Evolutionary conservation across 2,329 filamentous ascomycete genomes (phyloP), one percentile per base, ranked within the genome.

Genomic region (Clarireedia hainanense): DNA sequence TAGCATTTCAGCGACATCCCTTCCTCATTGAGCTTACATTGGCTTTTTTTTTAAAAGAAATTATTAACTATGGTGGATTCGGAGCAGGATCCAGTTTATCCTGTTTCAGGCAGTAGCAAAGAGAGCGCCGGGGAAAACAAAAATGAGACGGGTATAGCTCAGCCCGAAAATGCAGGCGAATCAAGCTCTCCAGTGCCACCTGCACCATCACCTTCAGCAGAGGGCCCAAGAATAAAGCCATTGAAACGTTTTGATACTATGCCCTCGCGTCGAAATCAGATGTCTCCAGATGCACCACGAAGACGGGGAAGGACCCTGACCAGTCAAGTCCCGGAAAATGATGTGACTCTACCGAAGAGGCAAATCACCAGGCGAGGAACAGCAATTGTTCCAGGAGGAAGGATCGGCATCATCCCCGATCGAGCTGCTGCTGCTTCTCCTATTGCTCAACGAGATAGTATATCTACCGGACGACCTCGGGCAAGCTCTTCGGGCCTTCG

Each of bases 231-330:
- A 17, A 7, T 12, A 43, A 55, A 45, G 20, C 52, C 47, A 3
- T 15, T 55, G 27, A 50, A 36, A 43, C 40, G 52, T 37, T 50
- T 55, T 23, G 52, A 55, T 45, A 55, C 52, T 17, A 27, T 50
- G 34, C 52, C 52, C 20, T 34, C 52, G 23, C 27, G 15, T 6
- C 47, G 47, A 3, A 36, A 45, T 39, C 52, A 45, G 34, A 34
- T 45, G 23, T 55, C 47, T 12, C 52, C 47, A 45, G 52, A 50
- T 27, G 27, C 52, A 1, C 37, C 52, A 3, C 52, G 47, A 10
- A 43, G 47, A 26, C 47, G 52, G 30, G 52, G 52, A 1, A 40
- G 47, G 20, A 50, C 52, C 37, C 20, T 55, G 20, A 50, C 52
- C 23, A 30, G 52, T 26, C 52, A 54, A 26, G n/a, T 14, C 2